Conservation (phyloP, 2,329 filamentous ascomycete genomes). For the Orbilia brochopaga region DNA sequence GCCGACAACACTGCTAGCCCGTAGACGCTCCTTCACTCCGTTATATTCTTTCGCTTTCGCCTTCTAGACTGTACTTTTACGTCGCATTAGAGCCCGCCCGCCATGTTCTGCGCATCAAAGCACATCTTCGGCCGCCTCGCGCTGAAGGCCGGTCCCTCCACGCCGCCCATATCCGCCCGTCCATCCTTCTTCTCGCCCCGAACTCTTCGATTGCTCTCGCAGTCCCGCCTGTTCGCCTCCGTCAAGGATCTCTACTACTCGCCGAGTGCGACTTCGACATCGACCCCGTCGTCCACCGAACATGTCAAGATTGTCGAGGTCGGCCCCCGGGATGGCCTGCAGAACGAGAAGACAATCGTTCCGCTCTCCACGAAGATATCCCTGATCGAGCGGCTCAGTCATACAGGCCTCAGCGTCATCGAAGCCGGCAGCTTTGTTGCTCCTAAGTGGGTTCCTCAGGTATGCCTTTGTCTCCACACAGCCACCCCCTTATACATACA, state of each 20-base stretch:
- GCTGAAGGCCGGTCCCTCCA: slow-evolving; percentile 14
- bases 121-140: slow-evolving; percentile 46
- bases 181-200: slow-evolving; percentile 43
- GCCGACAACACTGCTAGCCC: background rate
- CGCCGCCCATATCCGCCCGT: slow-evolving; percentile 10
- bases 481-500: background rate
- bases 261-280: background rate
- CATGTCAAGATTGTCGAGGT: slow-evolving; percentile 76
- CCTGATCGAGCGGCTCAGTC: slow-evolving; percentile 71
- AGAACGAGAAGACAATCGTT: slow-evolving; percentile 79
- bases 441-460: slow-evolving; percentile 84
- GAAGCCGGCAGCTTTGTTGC: slow-evolving; percentile 83
- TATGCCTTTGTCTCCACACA: slow-evolving; percentile 56
- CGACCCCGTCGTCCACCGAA: slow-evolving; percentile 22
- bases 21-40: background rate
- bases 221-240: slow-evolving; percentile 49
- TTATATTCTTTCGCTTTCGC: background rate
- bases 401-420: slow-evolving; percentile 73
- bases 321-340: slow-evolving; percentile 81
- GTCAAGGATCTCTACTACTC: slow-evolving; percentile 11
- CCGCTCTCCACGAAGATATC: slow-evolving; percentile 76
- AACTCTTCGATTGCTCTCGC: slow-evolving; percentile 10
- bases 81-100: background rate
- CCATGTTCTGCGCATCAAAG: slow-evolving; percentile 48
- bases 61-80: slow-evolving; percentile 1